Evolutionary conservation across 169 alveolate genomes (phyloP).

Genomic region (Plasmodium gonderi): DNA sequence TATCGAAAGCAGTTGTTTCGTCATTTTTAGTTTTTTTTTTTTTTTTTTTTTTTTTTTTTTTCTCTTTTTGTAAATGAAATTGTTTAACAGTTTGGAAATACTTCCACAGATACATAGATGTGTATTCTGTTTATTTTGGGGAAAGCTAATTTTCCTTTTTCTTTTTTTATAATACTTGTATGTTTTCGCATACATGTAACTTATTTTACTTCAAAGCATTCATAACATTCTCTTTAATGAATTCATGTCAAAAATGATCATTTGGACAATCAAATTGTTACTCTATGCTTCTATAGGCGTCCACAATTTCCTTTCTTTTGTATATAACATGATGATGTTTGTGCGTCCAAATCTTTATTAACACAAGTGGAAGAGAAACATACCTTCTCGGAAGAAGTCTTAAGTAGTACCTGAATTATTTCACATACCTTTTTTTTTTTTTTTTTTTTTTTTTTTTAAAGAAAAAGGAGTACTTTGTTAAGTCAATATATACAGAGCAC

Average conservation of each 20-base stretch:
- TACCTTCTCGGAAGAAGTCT: background rate
- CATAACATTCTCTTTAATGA: background rate
- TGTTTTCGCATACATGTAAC: background rate
- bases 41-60: background rate
- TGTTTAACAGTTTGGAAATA: background rate
- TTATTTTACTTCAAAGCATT: background rate
- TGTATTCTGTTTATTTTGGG: background rate
- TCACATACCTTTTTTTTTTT: too few species aligned
- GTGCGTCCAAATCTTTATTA: background rate
- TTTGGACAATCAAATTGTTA: background rate
- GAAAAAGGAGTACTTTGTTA: background rate
- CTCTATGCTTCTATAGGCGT: background rate
- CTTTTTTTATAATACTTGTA: background rate
- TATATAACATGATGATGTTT: background rate
- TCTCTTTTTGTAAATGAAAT: background rate
- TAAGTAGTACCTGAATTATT: background rate
- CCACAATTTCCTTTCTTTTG: background rate
- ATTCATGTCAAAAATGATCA: background rate
- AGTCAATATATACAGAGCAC: background rate
- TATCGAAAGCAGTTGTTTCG: constrained; percentile 56
- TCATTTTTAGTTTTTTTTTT: constrained; percentile 16
- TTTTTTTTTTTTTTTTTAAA: background rate
- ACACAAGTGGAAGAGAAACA: background rate
- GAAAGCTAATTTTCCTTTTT: background rate
- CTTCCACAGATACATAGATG: background rate